Percentiles rank a stretch among this genome's conserved stretches.
These are phyloP conservation scores for Inga leiocalycina DNA, from an alignment of 306 rosid genomes.

Conservation along the genomic window DNA sequence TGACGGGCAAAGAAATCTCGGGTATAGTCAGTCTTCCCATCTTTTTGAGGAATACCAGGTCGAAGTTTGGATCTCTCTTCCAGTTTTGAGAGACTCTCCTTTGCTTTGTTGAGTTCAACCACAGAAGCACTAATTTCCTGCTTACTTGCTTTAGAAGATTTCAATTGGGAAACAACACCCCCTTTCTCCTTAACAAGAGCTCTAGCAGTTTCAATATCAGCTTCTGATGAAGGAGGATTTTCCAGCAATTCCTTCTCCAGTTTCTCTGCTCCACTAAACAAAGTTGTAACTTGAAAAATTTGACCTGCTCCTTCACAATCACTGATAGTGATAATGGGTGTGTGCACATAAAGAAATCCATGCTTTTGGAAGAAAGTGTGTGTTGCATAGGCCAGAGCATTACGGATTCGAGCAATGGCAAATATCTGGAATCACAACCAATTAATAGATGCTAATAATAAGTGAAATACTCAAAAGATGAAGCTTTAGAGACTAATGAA, in stretches of 20 bases:
- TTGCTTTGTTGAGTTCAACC: conserved; percentile 67
- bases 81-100: conserved; percentile 60
- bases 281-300: conserved; percentile 97
- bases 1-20: conserved; percentile 95
- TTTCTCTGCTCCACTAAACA: conserved; percentile 80
- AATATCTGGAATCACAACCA: conserved; percentile 60
- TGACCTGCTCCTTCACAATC: conserved; percentile 99
- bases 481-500: too few species aligned
- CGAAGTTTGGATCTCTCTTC: conserved; percentile 87
- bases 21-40: conserved; percentile 84
- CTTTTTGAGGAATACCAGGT: conserved; percentile 83
- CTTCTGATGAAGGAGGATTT: conserved; percentile 85
- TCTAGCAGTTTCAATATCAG: conserved; percentile 73
- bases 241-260: conserved; percentile 75
- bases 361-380: conserved; percentile 80
- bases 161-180: conserved; percentile 67
- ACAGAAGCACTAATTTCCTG: conserved; percentile 66
- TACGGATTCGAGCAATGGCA: conserved; percentile 81
- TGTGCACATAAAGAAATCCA: conserved; percentile 85
- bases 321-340: conserved; percentile 93
- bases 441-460: background rate
- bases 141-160: conserved; percentile 72
- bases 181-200: conserved; percentile 70
- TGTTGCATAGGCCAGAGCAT: conserved; percentile 89
- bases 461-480: background rate